Evolutionary conservation across 306 rosid genomes (phyloP).

Genomic region (Sophora flavescens): DNA sequence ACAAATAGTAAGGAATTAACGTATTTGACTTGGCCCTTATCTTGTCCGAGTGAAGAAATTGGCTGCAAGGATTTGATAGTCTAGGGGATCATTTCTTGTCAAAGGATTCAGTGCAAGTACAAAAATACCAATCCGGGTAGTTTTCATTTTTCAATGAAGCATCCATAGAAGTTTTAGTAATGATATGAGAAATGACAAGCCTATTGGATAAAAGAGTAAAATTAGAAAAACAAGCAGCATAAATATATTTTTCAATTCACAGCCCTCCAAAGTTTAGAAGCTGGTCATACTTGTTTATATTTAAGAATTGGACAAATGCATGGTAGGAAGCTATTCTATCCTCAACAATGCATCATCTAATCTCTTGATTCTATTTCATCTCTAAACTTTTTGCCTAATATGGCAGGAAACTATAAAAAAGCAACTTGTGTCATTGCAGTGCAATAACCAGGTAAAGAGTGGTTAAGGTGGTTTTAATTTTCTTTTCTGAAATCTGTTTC

Average conservation of each 20-base stretch:
- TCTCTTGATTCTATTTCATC: not conserved
- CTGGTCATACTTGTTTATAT: not conserved
- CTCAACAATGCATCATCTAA: not conserved
- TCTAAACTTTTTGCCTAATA: constrained; percentile 9
- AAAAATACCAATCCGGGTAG: not conserved
- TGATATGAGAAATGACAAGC: not conserved
- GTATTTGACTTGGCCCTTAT: not conserved
- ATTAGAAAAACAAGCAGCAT: not conserved
- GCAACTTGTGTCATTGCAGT: constrained; percentile 74
- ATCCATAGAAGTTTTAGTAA: not conserved
- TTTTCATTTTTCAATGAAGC: not conserved
- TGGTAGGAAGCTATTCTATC: not conserved
- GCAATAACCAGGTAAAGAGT: constrained; percentile 78
- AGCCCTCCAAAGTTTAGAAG: constrained; percentile 9
- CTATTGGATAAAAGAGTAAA: not conserved
- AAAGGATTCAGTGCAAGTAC: not conserved
- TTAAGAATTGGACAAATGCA: not conserved
- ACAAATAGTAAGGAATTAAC: not conserved
- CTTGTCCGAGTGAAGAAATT: constrained; percentile 11
- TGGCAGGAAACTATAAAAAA: constrained; percentile 73
- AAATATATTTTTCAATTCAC: constrained; percentile 7
- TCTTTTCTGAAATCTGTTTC: not conserved
- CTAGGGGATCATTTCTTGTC: not conserved
- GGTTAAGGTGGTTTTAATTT: not conserved
- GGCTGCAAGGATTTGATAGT: constrained; percentile 1